Conservation (phyloP, 164 flowering plant genomes). For the Magnolia officinalis region DNA sequence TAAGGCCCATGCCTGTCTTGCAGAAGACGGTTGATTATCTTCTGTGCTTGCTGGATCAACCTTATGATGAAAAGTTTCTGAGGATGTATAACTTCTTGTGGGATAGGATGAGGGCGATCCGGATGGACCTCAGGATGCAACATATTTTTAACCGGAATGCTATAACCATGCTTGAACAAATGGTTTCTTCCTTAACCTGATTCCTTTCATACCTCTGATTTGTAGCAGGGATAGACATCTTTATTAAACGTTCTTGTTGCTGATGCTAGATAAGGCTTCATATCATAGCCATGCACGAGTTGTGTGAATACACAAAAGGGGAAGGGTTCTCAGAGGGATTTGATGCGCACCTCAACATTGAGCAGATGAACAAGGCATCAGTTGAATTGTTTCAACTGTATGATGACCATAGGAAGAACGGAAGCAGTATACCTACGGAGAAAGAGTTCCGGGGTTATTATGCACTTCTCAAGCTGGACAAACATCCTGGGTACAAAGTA, state of each 20-base stretch:
- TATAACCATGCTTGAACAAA: conserved; percentile 91
- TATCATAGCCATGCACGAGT: conserved; percentile 93
- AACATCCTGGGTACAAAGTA: conserved; percentile 98
- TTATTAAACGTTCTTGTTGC: conserved; percentile 2
- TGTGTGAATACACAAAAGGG: conserved; percentile 88
- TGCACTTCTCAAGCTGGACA: conserved; percentile 97
- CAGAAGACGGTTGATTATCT: conserved; percentile 82
- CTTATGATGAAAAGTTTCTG: conserved; percentile 75
- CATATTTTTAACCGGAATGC: conserved; percentile 73
- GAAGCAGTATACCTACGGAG: conserved; percentile 65
- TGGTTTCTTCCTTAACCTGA: conserved; percentile 48
- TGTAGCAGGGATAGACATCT: not conserved
- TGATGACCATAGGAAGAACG: conserved; percentile 94
- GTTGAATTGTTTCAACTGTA: conserved; percentile 95
- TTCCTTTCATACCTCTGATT: not conserved
- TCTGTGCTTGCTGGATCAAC: conserved; percentile 69
- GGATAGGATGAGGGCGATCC: conserved; percentile 97
- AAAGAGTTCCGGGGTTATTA: conserved; percentile 96
- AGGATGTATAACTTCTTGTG: conserved; percentile 90
- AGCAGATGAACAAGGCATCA: conserved; percentile 98
- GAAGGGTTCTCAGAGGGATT: conserved; percentile 98
- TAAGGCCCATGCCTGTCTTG: conserved; percentile 89
- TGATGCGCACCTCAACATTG: conserved; percentile 99
- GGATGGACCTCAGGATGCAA: conserved; percentile 97
- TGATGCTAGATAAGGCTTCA: conserved; percentile 80